These are phyloP conservation scores for Aureobasidium sp. DNA, from an alignment of 2,329 filamentous ascomycete species.

Conservation along the genomic window DNA sequence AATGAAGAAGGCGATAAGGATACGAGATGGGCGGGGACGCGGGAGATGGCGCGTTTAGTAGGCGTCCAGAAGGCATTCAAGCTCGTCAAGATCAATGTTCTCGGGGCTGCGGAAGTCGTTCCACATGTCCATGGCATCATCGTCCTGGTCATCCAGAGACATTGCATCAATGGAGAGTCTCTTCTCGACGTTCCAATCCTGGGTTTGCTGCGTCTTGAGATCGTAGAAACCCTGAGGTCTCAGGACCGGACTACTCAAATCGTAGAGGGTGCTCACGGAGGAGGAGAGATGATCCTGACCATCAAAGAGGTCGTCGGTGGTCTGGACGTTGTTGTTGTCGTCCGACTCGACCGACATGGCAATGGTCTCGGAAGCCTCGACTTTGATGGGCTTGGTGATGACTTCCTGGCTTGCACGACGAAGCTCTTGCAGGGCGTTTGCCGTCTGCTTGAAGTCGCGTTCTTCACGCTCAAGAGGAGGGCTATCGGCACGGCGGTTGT, in stretches of 20 bases:
- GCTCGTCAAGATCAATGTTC: slow-evolving; percentile 84
- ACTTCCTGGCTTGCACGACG: slow-evolving; percentile 34
- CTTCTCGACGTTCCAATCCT: slow-evolving; percentile 6
- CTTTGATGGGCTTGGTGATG: slow-evolving; percentile 25
- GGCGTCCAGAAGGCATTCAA: slow-evolving; percentile 74
- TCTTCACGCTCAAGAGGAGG: slow-evolving; percentile 91
- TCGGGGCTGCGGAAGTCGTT: slow-evolving; percentile 61
- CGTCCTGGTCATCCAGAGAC: slow-evolving; percentile 20
- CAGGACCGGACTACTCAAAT: slow-evolving; percentile 42
- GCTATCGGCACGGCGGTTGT: slow-evolving; percentile 67
- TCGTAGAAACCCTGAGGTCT: slow-evolving; percentile 26
- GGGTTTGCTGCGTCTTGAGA: slow-evolving; percentile 6
- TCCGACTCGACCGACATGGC: slow-evolving; percentile 38
- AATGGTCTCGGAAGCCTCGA: slow-evolving; percentile 27
- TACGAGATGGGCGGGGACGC: background rate
- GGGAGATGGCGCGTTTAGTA: slow-evolving; percentile 21
- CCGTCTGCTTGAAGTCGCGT: slow-evolving; percentile 93
- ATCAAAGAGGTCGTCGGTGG: slow-evolving; percentile 44
- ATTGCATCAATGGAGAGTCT: slow-evolving; percentile 18
- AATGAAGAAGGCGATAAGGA: background rate
- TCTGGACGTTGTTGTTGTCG: slow-evolving; percentile 42
- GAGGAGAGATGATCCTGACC: slow-evolving; percentile 40
- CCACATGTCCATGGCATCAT: slow-evolving; percentile 27
- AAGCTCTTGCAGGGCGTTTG: slow-evolving; percentile 65
- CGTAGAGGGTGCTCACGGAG: slow-evolving; percentile 36